Evolutionary conservation across 345 rosid genomes (phyloP), one percentile per base, ranked within the genome.

Genomic region (Reutealis trisperma): DNA sequence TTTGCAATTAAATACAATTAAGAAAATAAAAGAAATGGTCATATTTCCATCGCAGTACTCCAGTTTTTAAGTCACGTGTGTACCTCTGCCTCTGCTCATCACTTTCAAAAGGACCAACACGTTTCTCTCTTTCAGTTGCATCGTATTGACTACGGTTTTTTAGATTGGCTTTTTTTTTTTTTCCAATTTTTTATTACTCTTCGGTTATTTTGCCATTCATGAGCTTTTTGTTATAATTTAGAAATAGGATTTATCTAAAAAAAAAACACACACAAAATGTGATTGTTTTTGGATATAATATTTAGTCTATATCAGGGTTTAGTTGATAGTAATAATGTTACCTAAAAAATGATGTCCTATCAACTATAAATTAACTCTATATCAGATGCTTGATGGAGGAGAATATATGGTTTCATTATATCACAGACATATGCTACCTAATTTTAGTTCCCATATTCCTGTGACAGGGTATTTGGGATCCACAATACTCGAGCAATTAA

Each of bases 1-100:
- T 71, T 25, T 63, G 71, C 78, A 37, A n/a, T n/a, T 51, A 42
- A 74, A 74, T 21, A 27, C 11, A 27, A 45, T 45, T n/a, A n/a
- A n/a, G n/a, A n/a, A n/a, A n/a, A n/a, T n/a, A n/a, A 34, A 70
- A 6, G 24, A 70, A n/a, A 64, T n/a, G 19, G 19, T 34, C 18
- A 6, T 13, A n/a, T 9, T 73, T 19, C 34, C 41, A 22, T 22
- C 54, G 32, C 60, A 32, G 12, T 8, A 10, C 12, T 45, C 22
- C 54, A 42, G 22, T 22, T 66, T 22, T 55, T 16, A 8, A n/a
- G 27, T 34, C 70, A 70, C 61, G 34, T 15, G 72, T 52, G 69
- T 63, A n/a, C 60, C 60, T 47, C 66, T 34, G 61, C 30, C 19
- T 5, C 49, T 25, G 41, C 7, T 5, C 8, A 11, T 8, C 37